Evolutionary conservation across 2,329 filamentous ascomycete species (phyloP).

Genomic region (Esteya vermicola): DNA sequence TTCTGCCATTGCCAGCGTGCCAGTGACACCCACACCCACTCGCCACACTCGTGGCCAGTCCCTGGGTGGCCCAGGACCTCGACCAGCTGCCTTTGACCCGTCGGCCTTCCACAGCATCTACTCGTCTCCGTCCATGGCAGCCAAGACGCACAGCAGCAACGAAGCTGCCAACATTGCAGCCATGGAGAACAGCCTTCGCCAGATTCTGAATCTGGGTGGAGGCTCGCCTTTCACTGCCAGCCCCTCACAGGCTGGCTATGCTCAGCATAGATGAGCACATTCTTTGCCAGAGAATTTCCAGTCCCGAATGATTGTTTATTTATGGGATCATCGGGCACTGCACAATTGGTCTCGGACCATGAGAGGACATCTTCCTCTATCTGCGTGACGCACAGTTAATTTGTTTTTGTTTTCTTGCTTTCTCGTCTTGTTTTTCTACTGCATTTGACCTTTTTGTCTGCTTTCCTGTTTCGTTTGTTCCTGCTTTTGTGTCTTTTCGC

Average conservation of each 20-base stretch:
- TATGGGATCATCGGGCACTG: too few species aligned
- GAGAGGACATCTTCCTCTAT: too few species aligned
- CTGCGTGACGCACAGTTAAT: too few species aligned
- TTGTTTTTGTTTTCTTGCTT: neutral
- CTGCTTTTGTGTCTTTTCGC: neutral
- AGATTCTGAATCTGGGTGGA: slow-evolving; percentile 29
- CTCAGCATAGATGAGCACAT: neutral
- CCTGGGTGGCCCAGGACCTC: neutral
- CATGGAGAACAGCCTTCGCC: slow-evolving; percentile 39
- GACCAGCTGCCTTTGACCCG: neutral
- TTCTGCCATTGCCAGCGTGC: neutral
- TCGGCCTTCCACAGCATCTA: slow-evolving; percentile 6
- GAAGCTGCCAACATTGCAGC: slow-evolving; percentile 23
- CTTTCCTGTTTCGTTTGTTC: neutral
- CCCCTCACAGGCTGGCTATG: neutral
- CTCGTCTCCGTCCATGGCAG: slow-evolving; percentile 2
- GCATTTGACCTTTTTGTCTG: neutral
- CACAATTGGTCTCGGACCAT: neutral
- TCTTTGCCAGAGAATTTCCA: too few species aligned
- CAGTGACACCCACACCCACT: neutral
- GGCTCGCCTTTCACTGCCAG: slow-evolving; percentile 7
- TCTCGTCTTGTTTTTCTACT: neutral
- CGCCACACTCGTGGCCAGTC: neutral
- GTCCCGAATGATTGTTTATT: too few species aligned
- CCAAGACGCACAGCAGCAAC: slow-evolving; percentile 5